Percentiles rank a stretch among this genome's conserved stretches.
These are phyloP conservation scores for Lecanosticta acicola DNA, from an alignment of 2,329 filamentous ascomycete species.

Conservation along the genomic window DNA sequence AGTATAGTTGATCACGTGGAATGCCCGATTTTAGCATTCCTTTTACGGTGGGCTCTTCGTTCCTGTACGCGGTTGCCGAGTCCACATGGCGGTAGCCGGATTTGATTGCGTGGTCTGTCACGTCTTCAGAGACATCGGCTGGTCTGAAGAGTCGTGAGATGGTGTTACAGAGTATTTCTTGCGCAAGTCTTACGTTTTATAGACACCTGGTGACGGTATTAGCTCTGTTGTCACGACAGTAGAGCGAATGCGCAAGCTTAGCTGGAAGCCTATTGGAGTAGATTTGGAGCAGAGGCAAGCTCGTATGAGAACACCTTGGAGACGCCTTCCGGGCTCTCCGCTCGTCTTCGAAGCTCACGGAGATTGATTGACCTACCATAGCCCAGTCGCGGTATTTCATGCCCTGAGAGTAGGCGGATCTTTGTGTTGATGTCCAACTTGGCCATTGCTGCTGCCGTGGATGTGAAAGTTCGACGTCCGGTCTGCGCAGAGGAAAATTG, in stretches of 20 bases:
- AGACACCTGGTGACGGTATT: constrained; percentile 23
- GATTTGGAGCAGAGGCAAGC: too few relatives aligned
- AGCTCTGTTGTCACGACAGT: not conserved
- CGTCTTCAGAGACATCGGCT: constrained; percentile 51
- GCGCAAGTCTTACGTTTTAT: constrained; percentile 28
- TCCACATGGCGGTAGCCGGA: constrained; percentile 57
- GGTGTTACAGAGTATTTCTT: not conserved
- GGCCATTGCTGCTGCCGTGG: constrained; percentile 34
- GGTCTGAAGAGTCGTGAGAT: constrained; percentile 34
- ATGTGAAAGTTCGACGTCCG: constrained; percentile 17
- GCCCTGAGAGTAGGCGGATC: constrained; percentile 53
- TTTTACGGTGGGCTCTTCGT: constrained; percentile 51
- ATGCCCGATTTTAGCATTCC: constrained; percentile 50
- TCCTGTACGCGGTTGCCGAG: constrained; percentile 52
- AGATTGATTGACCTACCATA: constrained; percentile 44
- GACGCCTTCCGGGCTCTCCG: too few relatives aligned
- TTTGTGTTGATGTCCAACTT: constrained; percentile 43
- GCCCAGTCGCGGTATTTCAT: constrained; percentile 56
- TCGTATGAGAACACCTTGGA: too few relatives aligned
- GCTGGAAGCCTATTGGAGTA: too few relatives aligned
- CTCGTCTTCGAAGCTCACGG: not conserved
- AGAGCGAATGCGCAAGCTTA: too few relatives aligned
- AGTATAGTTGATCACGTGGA: constrained; percentile 54
- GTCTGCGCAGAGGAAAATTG: not conserved
- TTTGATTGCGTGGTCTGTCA: constrained; percentile 53